Percentiles rank a stretch among this genome's conserved stretches.
Evolutionary conservation across 225 moss, liverwort and hornwort genomes (phyloP).

Genomic region (Marchantia paleacea): DNA sequence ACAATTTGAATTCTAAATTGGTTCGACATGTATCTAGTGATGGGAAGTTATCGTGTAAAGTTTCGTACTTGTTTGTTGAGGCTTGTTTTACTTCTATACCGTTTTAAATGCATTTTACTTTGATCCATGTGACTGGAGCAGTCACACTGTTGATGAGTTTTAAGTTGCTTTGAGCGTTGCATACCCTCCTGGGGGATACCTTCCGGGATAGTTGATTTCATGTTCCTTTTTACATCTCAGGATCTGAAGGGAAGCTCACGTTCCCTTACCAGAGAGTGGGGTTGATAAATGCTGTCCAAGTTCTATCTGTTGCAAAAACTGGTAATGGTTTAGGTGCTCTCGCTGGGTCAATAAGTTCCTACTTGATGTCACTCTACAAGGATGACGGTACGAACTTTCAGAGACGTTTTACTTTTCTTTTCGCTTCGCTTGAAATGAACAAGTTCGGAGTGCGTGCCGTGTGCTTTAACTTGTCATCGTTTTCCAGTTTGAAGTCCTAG

Average conservation of each 20-base stretch:
- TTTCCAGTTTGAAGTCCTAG: too few relatives aligned
- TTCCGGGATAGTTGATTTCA: not conserved
- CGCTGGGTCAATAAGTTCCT: constrained; percentile 56
- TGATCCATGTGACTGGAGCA: not conserved
- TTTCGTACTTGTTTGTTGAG: not conserved
- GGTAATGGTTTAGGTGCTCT: constrained; percentile 73
- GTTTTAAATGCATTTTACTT: too few relatives aligned
- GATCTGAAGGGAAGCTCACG: constrained; percentile 88
- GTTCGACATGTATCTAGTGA: not conserved
- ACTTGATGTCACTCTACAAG: constrained; percentile 76
- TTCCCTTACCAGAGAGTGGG: constrained; percentile 96
- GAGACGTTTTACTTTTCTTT: not conserved
- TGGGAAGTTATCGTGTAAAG: not conserved
- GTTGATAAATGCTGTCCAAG: constrained; percentile 65
- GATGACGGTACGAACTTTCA: constrained; percentile 69
- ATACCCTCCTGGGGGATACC: not conserved
- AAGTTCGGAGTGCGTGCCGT: not conserved
- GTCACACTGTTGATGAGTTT: not conserved
- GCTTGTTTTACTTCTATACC: not conserved
- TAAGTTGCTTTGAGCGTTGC: not conserved
- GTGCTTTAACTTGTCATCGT: not conserved
- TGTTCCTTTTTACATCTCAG: constrained; percentile 33
- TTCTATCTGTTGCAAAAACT: constrained; percentile 56
- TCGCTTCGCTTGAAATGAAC: not conserved
- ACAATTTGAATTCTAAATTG: not conserved